A percentile compares a stretch with the other conserved stretches of the same genome.
Evolutionary conservation across 495 filamentous ascomycete species (phyloP).

Genomic region (Penicillium egyptiacum): DNA sequence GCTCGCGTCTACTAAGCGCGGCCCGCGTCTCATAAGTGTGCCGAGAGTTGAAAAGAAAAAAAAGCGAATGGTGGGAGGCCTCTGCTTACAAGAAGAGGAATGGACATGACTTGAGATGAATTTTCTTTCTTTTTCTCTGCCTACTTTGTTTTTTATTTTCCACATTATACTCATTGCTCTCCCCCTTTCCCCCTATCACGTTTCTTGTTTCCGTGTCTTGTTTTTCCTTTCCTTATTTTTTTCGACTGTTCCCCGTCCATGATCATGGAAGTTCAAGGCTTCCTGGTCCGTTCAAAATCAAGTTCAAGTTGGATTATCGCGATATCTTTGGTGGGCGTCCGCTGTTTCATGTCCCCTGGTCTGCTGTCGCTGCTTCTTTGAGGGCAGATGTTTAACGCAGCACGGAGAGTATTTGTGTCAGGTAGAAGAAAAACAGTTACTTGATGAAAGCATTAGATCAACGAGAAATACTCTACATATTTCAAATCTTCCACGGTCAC

Average conservation of each 20-base stretch:
- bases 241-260: conserved; percentile 24
- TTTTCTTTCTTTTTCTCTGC: conserved; percentile 31
- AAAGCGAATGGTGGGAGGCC: conserved; percentile 27
- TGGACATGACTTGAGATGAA: conserved; percentile 38
- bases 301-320: conserved; percentile 41
- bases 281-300: conserved; percentile 26
- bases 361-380: conserved; percentile 22
- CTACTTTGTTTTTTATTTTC: conserved; percentile 25
- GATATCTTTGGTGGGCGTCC: conserved; percentile 30
- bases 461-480: conserved; percentile 21
- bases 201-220: conserved; percentile 19
- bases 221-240: conserved; percentile 26
- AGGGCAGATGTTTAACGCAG: conserved; percentile 19
- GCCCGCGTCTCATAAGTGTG: conserved; percentile 15
- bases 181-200: conserved; percentile 22
- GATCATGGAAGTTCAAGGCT: conserved; percentile 18
- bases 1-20: conserved; percentile 78
- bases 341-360: conserved; percentile 27
- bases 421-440: conserved; percentile 32
- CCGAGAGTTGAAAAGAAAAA: conserved; percentile 22
- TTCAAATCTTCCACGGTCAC: not conserved
- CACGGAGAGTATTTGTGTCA: conserved; percentile 23
- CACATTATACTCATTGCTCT: conserved; percentile 22
- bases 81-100: conserved; percentile 31
- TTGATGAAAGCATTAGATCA: conserved; percentile 37